Percentiles rank a stretch among this genome's conserved stretches.
phyloP scores from a whole-genome alignment of 2,329 filamentous ascomycete species.

The Madurella mycetomatis region DNA sequence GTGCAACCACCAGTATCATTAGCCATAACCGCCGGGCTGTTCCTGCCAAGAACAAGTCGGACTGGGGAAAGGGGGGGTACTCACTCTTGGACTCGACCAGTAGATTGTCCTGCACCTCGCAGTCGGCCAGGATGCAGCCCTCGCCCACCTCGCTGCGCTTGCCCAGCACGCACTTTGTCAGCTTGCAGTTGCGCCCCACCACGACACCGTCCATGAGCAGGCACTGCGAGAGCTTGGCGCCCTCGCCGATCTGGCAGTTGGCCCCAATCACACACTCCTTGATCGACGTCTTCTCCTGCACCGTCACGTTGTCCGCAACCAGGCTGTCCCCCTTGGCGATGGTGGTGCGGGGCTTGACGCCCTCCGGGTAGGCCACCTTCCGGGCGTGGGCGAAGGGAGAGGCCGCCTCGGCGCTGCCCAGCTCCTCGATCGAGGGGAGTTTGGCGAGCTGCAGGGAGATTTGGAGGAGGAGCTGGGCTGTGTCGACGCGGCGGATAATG shows the following conservation, averaged over 20 bases:
- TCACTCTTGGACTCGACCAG: slow-evolving; percentile 74
- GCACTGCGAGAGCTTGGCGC: slow-evolving; percentile 83
- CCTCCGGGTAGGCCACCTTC: slow-evolving; percentile 80
- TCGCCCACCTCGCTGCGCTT: slow-evolving; percentile 78
- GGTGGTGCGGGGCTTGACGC: slow-evolving; percentile 73
- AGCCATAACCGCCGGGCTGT: neutral
- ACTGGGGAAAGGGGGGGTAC: slow-evolving; percentile 30
- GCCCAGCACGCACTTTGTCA: slow-evolving; percentile 85
- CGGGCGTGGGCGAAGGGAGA: slow-evolving; percentile 72
- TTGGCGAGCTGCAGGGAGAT: slow-evolving; percentile 85
- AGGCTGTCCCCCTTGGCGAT: slow-evolving; percentile 79
- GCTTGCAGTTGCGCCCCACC: slow-evolving; percentile 75
- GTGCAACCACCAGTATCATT: slow-evolving; percentile 3
- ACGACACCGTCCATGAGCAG: slow-evolving; percentile 89
- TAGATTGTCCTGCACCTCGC: slow-evolving; percentile 87
- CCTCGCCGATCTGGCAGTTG: slow-evolving; percentile 78
- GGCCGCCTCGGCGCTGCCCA: slow-evolving; percentile 48
- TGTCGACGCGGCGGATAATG: slow-evolving; percentile 84
- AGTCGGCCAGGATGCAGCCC: slow-evolving; percentile 74
- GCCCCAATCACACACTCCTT: slow-evolving; percentile 87
- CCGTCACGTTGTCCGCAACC: slow-evolving; percentile 80
- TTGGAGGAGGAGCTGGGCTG: slow-evolving; percentile 71
- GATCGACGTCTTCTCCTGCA: slow-evolving; percentile 86
- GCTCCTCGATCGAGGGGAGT: slow-evolving; percentile 65
- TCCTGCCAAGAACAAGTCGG: neutral